Percentiles rank a stretch among this genome's conserved stretches.
Evolutionary conservation across 2,329 filamentous ascomycete species (phyloP).

Genomic region (Zelopaecilomyces penicillatus): DNA sequence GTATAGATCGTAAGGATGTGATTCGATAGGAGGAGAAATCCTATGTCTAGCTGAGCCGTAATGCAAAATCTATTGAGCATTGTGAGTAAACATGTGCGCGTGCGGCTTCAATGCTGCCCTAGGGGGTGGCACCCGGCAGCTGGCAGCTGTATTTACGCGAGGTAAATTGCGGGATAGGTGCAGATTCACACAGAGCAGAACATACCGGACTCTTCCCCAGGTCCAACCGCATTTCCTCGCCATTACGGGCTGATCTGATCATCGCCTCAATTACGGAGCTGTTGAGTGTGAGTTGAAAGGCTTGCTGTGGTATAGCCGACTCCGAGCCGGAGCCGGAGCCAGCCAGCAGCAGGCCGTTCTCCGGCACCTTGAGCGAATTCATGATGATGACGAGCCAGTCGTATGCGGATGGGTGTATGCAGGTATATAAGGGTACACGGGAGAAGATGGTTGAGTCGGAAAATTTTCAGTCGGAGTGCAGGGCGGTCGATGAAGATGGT

Average conservation of each 20-base stretch:
- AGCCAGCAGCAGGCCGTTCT: conserved; percentile 49
- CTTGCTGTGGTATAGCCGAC: conserved; percentile 41
- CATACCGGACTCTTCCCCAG: conserved; percentile 53
- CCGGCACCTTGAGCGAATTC: conserved; percentile 48
- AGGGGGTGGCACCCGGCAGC: too few species aligned
- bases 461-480: too few species aligned
- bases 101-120: not conserved
- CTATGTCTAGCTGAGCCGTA: conserved; percentile 44
- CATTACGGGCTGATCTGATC: conserved; percentile 51
- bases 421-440: not conserved
- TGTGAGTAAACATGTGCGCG: conserved; percentile 10
- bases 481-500: too few species aligned
- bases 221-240: conserved; percentile 47
- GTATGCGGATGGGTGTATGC: conserved; percentile 1
- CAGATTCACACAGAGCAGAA: conserved; percentile 10
- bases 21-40: conserved; percentile 35
- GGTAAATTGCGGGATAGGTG: not conserved
- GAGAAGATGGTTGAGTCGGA: not conserved
- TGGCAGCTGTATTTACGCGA: conserved; percentile 8
- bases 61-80: conserved; percentile 37
- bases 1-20: conserved; percentile 48
- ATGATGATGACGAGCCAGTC: conserved; percentile 24
- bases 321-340: conserved; percentile 34
- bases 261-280: conserved; percentile 53
- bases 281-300: conserved; percentile 49